phyloP scores from a whole-genome alignment of 176 grass and related monocot genomes.

The Oryza australiensis region DNA sequence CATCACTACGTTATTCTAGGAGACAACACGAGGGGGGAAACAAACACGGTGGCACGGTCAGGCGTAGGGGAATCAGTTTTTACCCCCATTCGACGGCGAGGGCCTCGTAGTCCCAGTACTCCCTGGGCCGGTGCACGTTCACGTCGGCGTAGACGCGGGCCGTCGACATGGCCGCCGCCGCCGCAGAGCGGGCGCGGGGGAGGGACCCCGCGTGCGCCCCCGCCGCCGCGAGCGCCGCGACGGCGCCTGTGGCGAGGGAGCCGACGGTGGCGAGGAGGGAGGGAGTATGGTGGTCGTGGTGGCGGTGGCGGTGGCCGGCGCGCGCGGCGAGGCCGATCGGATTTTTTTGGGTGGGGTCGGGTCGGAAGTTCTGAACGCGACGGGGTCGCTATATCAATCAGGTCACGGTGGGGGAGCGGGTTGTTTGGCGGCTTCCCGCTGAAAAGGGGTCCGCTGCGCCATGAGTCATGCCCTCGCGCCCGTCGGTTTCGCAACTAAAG shows the following conservation, averaged over 20 bases:
- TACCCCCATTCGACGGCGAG: slow-evolving; percentile 70
- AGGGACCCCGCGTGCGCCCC: slow-evolving; percentile 21
- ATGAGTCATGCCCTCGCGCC: neutral
- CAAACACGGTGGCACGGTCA: neutral
- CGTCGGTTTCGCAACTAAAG: neutral
- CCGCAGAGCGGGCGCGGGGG: neutral
- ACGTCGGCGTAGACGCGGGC: slow-evolving; percentile 61
- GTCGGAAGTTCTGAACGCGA: neutral
- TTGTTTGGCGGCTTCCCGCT: neutral
- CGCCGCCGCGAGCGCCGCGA: slow-evolving; percentile 34
- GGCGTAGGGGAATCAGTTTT: neutral
- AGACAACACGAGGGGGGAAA: neutral
- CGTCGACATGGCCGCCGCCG: slow-evolving; percentile 45
- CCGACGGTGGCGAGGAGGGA: slow-evolving; percentile 40
- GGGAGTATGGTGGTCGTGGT: slow-evolving; percentile 23
- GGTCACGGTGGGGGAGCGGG: neutral
- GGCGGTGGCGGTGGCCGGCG: slow-evolving; percentile 5
- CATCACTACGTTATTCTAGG: slow-evolving; percentile 20
- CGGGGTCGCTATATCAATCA: neutral
- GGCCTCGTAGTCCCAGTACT: slow-evolving; percentile 78
- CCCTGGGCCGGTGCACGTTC: slow-evolving; percentile 58
- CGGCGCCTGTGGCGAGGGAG: slow-evolving; percentile 44
- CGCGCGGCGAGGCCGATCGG: neutral
- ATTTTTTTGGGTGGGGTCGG: neutral
- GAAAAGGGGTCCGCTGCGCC: neutral